Evolutionary conservation across 257 asterid genomes (phyloP), one percentile per base, ranked within the genome.

Genomic region (Rhazya stricta): DNA sequence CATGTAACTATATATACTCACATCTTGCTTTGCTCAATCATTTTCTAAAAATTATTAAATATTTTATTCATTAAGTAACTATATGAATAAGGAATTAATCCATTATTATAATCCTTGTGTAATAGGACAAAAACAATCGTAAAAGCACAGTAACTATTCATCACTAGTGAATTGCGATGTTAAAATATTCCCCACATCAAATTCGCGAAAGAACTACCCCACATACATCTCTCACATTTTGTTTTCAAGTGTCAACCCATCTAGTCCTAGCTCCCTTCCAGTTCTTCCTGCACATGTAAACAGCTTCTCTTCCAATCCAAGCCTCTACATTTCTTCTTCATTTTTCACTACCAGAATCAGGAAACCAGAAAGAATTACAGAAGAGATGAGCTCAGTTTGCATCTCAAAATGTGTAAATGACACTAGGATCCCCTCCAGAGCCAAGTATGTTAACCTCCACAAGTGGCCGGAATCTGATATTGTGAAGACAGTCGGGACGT

Each of bases 381-480:
- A 74, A 54, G 56, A 71, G 29, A 87, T 90, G 94, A 85, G 85
- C 30, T 76, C 89, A 3, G 51, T 74, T 30, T 81, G 82, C 74
- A 62, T 78, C 51, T 70, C 85, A 63, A 82, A 85, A 80, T 80
- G 89, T 74, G 83, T 78, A 0, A 82, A 76, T 9, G 96, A 84
- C 79, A 73, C 91, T 9, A 83, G 89, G 11, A 80, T 77, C 51
- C 89, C 90, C 11, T 80, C 76, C 9, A 74, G 88, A 45, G 84
- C 94, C 61, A 88, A 80, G 71, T 90, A 90, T 70, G 88, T 84
- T 32, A 87, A 78, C 83, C 88, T 88, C 74, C 76, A 82, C 80
- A 89, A 84, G 71, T 86, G 90, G 92, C 91, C 95, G 77, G 92
- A 85, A 75, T 88, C 91, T 41, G 89, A 89, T 23, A 23, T 53